Evolutionary conservation across 192 early-diverging fungal species (phyloP).

Genomic region (Podila epicladia): DNA sequence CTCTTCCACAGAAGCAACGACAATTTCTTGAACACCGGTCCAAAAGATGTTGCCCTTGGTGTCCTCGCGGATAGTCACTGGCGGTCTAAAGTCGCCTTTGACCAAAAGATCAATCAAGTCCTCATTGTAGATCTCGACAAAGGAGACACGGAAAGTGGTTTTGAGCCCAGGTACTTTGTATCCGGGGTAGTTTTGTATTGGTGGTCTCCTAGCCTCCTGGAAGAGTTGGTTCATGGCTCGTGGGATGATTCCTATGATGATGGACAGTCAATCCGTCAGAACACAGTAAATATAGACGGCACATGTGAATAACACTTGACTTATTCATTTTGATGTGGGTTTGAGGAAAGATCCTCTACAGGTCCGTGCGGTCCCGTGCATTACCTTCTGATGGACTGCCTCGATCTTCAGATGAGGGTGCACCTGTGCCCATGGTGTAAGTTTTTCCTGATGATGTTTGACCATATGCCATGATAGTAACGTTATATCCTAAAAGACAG

Average conservation of each 20-base stretch:
- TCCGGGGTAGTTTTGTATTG: constrained; percentile 35
- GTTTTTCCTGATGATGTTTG: constrained; percentile 97
- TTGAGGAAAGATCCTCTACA: not conserved
- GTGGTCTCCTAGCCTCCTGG: constrained; percentile 30
- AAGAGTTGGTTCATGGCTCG: constrained; percentile 77
- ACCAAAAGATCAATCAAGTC: constrained; percentile 93
- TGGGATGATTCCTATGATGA: constrained; percentile 70
- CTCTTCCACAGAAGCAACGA: constrained; percentile 75
- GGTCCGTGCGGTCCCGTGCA: not conserved
- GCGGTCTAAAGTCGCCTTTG: constrained; percentile 65
- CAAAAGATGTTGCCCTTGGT: constrained; percentile 87
- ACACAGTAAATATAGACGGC: not conserved
- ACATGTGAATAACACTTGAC: not conserved
- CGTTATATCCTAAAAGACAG: constrained; percentile 80
- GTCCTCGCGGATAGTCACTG: constrained; percentile 85
- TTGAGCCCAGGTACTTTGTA: constrained; percentile 33
- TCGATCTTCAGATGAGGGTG: constrained; percentile 49
- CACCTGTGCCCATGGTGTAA: constrained; percentile 92
- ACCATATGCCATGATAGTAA: constrained; percentile 93
- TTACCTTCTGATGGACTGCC: constrained; percentile 39
- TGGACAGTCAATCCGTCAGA: not conserved
- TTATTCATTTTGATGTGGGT: not conserved
- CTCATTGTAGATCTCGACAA: constrained; percentile 98
- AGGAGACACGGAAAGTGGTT: constrained; percentile 78
- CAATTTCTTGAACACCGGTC: constrained; percentile 84